Evolutionary conservation across 225 moss, liverwort and hornwort species (phyloP).

Genomic region (Bryoerythrophyllum caledonicum): DNA sequence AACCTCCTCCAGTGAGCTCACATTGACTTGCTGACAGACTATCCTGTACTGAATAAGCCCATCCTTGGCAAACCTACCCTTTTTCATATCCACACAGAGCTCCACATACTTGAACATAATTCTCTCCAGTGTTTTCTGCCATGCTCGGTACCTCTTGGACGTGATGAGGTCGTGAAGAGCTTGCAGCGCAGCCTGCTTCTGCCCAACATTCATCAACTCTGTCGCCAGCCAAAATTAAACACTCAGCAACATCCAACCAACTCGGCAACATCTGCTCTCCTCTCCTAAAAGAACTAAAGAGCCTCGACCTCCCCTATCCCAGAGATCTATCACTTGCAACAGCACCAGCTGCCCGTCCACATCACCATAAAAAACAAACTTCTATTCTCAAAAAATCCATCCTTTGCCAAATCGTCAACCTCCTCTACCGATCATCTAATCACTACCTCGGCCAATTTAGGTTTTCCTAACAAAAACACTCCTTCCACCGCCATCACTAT

Average conservation of each 20-base stretch:
- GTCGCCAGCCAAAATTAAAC: constrained; percentile 20
- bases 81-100: constrained; percentile 95
- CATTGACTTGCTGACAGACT: constrained; percentile 96
- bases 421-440: too few relatives aligned
- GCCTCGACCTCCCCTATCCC: background rate
- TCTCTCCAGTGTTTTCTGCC: constrained; percentile 89
- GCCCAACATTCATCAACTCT: constrained; percentile 98
- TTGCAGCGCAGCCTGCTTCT: constrained; percentile 89
- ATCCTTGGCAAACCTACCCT: constrained; percentile 92
- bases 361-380: background rate
- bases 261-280: background rate
- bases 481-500: background rate
- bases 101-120: constrained; percentile 98
- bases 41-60: constrained; percentile 94
- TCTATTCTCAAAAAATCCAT: background rate
- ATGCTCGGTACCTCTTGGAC: constrained; percentile 86
- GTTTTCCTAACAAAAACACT: background rate
- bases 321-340: background rate
- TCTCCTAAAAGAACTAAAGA: background rate
- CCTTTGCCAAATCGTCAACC: background rate
- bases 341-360: background rate
- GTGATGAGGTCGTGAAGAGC: constrained; percentile 90
- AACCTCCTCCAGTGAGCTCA: constrained; percentile 84
- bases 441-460: background rate
- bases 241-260: constrained; percentile 32